Evolutionary conservation across 2,329 filamentous ascomycete genomes (phyloP), one percentile per base, ranked within the genome.

Genomic region (Rhynchosporium secalis): DNA sequence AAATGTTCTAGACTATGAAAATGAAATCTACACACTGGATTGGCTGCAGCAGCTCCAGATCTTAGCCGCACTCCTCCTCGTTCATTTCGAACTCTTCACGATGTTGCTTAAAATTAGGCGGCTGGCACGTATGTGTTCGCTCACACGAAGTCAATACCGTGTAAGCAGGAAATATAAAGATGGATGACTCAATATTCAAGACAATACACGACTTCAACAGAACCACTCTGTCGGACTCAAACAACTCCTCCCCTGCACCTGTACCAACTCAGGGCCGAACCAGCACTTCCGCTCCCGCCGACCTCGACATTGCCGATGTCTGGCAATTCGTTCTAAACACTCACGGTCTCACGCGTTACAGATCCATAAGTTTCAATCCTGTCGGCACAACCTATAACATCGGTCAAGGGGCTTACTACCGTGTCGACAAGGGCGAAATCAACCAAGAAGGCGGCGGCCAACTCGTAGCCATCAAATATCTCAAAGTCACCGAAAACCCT

Each of bases 391-490:
- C 40, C 5, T 52, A 36, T 29, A 26, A 38, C n/a, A 38, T 52
- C 26, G 49, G 31, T 13, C n/a, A 52, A 38, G 49, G 49, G 6
- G 49, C 49, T 13, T 52, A 31, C 49, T 52, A 52, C 13, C 49
- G 49, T 1, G 49, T 52, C 49, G 49, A 52, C 13, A 52, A 29
- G 26, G 49, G 49, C 4, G 49, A 52, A 33, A 5, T 52, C 15
- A 52, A 52, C 13, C 7, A 33, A 52, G 49, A 52, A 26, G 29
- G 29, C 9, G 49, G 31, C 29, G 49, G 49, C 31, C 13, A 52
- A 38, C 8, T 52, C n/a, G 31, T 52, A 29, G 49, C 49, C 3
- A 52, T 52, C 49, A 52, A 52, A 28, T 52, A 52, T 8, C 31
- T 52, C 3, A 52, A 38, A 38, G 29, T 20, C 3, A 52, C 49